Evolutionary conservation across 2,329 filamentous ascomycete genomes (phyloP), one percentile per base, ranked within the genome.

Genomic region (Aspergillus tanneri): DNA sequence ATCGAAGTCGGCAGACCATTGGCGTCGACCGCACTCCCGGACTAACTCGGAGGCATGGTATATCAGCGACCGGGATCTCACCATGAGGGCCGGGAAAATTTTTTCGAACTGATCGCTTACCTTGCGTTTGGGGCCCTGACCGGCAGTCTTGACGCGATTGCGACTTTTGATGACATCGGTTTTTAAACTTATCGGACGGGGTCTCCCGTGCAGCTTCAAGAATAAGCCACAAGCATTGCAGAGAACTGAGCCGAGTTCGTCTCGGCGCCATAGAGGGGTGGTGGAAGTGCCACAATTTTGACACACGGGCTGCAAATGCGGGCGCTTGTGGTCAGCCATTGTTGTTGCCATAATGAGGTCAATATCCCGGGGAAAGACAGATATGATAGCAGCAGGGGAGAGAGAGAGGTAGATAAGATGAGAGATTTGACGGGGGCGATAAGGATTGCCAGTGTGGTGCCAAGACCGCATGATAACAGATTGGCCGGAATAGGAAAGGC

Each of bases 81-180:
- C 3, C n/a, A 39, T 27, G 27, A 43, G 37, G 35, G 43, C 25
- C 34, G 45, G 49, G 52, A 64, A 63, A 62, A 53, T 58, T 57
- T 59, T 59, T 52, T 18, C 22, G n/a, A 19, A 22, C 12, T 47
- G 27, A 34, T 47, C 40, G 66, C 73, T 64, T 75, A 90, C 89
- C 85, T 95, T 95, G 72, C 90, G 91, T 63, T 89, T 87, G 38
- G 85, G 84, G 54, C 88, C 82, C 62, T 91, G 81, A 2, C 77
- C 88, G 7, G 87, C 83, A 45, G 90, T 93, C 79, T 97, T 97
- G 61, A 97, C 92, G 57, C 93, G 85, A 74, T 99, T 99, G 64
- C 93, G 90, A 77, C 91, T 96, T 79, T 99, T 99, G 77, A 99
- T 99, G 59, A 97, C 92, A 77, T 99, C 93, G 40, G 93, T 97